Base-by-base conservation (phyloP, 2,329 filamentous ascomycete species). In the Bipolaris zeicola region DNA sequence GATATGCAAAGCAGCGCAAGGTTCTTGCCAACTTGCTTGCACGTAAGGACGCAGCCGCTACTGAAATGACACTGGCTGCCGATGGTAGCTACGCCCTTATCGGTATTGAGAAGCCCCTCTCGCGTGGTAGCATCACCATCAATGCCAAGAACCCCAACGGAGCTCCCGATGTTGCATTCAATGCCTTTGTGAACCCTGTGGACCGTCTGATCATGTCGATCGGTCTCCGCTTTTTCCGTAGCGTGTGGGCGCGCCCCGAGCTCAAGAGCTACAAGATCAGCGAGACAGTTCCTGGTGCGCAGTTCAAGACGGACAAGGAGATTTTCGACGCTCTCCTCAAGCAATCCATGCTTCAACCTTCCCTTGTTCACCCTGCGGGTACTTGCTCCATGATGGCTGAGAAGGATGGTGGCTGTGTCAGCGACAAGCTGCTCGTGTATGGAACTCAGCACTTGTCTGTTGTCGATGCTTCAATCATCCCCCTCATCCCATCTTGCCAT, bases 11-110 rank as follows among this genome's bases (percentile, higher is more conserved):
- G 20, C 70, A 73, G 56, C 65, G 66, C 36, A 60, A 64, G 14
- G 41, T 69, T 14, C 60, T 71, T 37, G 54, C 62, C 5, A 48
- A 60, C 26, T 55, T 66, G 5, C 68, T 66, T 44, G 66, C 73
- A 3, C 64, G 63, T 46, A 52, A 55, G 7, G 66, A 67, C 10
- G 61, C 62, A 4, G 64, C 68, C 22, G 65, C 70, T 14, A 60
- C 59, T 18, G 68, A 72, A 24, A 66, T 69, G 39, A 66, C 69
- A 14, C 57, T 71, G 7, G 83, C 81, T 31, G 66, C 70, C 14
- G 72, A 70, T 44, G 72, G 63, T 43, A 69, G 54, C 16, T 68
- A 57, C 47, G 58, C 50, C 36, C 66, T 70, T 14, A 65, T 69
- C 13, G 63, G 69, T 36, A 56, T 78, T 14, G 67, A 77, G 52